These are phyloP conservation scores for Yarrowia galli DNA, from an alignment of 1,139 yeast genomes.

Conservation along the genomic window DNA sequence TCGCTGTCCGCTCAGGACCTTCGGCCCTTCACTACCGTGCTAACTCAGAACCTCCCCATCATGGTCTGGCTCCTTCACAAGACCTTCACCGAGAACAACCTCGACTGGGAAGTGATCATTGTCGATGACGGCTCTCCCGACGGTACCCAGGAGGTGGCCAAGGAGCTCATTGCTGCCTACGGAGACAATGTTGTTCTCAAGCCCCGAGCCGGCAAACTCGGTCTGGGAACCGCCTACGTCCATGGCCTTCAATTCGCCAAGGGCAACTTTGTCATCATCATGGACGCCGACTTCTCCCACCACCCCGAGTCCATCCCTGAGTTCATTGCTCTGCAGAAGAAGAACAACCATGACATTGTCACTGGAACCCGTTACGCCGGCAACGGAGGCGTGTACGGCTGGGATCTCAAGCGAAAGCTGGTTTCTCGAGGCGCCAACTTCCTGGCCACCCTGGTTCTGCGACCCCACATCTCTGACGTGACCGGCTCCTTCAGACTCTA, in stretches of 20 bases:
- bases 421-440: conserved; percentile 85
- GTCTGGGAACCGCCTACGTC: conserved; percentile 82
- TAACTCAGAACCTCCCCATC: conserved; percentile 64
- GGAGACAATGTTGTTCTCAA: conserved; percentile 74
- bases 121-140: conserved; percentile 87
- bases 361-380: conserved; percentile 89
- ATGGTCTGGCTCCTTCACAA: conserved; percentile 74
- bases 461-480: conserved; percentile 77
- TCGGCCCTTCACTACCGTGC: neutral
- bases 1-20: neutral
- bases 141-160: conserved; percentile 79
- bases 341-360: conserved; percentile 72
- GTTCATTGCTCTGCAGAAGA: conserved; percentile 73
- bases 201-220: conserved; percentile 81
- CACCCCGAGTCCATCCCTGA: conserved; percentile 80
- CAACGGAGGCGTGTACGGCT: conserved; percentile 83
- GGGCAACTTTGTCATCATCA: conserved; percentile 78
- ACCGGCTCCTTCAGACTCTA: conserved; percentile 83
- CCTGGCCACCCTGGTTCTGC: conserved; percentile 72
- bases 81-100: conserved; percentile 65
- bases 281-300: conserved; percentile 89
- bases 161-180: conserved; percentile 66
- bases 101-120: conserved; percentile 80
- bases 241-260: conserved; percentile 77
- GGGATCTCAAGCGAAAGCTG: conserved; percentile 83